A percentile compares a stretch with the other conserved stretches of the same genome.
phyloP scores from a whole-genome alignment of 768 basidiomycete species.

The Auriculariales sp. region DNA sequence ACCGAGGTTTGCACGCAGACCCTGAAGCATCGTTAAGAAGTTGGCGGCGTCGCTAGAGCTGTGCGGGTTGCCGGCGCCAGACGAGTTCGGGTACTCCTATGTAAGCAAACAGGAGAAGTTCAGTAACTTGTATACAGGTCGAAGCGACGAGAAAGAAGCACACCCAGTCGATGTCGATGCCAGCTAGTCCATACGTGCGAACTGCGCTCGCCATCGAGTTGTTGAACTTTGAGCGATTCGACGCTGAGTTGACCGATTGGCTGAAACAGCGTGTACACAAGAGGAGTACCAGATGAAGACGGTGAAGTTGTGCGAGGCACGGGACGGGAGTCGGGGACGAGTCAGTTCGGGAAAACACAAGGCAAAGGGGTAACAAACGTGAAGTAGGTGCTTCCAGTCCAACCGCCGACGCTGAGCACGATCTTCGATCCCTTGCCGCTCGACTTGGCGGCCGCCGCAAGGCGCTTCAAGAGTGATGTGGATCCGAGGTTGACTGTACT shows the following conservation, averaged over 20 bases:
- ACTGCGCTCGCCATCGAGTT: constrained; percentile 40
- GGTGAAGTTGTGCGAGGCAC: no score
- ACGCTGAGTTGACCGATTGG: constrained; percentile 33
- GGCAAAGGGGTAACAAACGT: neutral
- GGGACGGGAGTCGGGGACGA: no score
- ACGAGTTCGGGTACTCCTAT: constrained; percentile 59
- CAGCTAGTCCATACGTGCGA: constrained; percentile 46
- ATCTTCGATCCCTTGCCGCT: constrained; percentile 48
- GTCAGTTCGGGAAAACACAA: no score
- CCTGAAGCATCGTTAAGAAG: constrained; percentile 41
- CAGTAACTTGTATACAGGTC: neutral
- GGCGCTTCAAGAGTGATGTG: constrained; percentile 34
- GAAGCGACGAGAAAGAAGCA: neutral
- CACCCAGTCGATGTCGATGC: constrained; percentile 52
- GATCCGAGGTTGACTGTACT: constrained; percentile 36
- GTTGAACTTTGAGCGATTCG: constrained; percentile 41
- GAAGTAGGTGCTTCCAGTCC: constrained; percentile 42
- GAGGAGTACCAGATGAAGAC: no score
- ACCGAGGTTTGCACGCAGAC: constrained; percentile 43
- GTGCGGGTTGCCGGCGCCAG: constrained; percentile 47
- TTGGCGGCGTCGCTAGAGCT: constrained; percentile 47
- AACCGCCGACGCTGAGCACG: constrained; percentile 56
- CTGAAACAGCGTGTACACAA: no score
- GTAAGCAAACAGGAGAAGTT: constrained; percentile 1
- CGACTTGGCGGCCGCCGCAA: constrained; percentile 41